Evolutionary conservation across 768 basidiomycete genomes (phyloP).

Genomic region (Psilocybe sp.): DNA sequence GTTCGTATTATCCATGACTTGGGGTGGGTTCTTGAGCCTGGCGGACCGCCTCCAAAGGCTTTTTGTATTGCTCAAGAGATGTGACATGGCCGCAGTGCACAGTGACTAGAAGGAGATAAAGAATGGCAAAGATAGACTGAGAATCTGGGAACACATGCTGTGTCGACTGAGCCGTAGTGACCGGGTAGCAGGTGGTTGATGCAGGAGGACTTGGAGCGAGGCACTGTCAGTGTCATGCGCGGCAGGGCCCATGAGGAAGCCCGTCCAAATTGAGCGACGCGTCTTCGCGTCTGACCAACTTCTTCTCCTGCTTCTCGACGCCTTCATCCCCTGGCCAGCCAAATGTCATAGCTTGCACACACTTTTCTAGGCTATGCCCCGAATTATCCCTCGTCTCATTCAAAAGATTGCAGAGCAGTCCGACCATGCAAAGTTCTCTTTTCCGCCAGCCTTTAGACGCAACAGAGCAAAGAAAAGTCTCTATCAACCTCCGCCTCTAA

Average conservation of each 20-base stretch:
- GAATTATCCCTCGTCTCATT: constrained; percentile 66
- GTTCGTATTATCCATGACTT: constrained; percentile 3
- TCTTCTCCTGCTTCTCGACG: too few species aligned
- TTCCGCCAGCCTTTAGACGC: constrained; percentile 20
- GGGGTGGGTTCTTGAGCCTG: constrained; percentile 20
- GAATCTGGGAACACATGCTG: not conserved
- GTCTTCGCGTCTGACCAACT: too few species aligned
- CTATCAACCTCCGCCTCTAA: constrained; percentile 29
- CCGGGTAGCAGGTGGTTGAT: too few species aligned
- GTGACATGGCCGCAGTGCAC: constrained; percentile 17
- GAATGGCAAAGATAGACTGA: not conserved
- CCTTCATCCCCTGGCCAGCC: too few species aligned
- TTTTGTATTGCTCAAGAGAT: constrained; percentile 30
- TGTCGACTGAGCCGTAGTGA: too few species aligned
- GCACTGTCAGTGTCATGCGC: too few species aligned
- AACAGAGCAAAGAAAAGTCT: constrained; percentile 27
- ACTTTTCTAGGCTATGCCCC: constrained; percentile 47
- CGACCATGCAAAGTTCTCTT: constrained; percentile 14
- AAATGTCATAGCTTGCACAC: too few species aligned
- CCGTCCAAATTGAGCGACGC: too few species aligned
- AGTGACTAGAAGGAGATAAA: not conserved
- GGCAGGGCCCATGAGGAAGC: too few species aligned
- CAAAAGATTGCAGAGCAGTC: constrained; percentile 31
- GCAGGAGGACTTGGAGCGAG: not conserved
- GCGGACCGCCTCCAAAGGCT: constrained; percentile 31